These are phyloP conservation scores for Daldinia loculata DNA, from an alignment of 495 filamentous ascomycete species.

Conservation along the genomic window DNA sequence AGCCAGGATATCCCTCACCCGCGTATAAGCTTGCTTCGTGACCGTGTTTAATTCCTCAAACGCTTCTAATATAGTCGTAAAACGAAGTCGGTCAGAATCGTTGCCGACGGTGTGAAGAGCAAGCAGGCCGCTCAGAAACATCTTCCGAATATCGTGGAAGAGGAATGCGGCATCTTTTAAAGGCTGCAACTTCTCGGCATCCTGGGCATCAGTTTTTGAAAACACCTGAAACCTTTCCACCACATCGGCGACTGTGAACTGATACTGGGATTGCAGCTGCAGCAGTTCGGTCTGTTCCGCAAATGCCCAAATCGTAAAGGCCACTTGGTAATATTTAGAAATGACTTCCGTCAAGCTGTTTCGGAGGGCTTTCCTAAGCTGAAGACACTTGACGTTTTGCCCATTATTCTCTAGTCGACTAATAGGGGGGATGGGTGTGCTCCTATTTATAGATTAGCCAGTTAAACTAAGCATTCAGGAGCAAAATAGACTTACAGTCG, in stretches of 20 bases:
- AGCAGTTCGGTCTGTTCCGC: conserved; percentile 72
- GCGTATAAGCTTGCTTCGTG: conserved; percentile 64
- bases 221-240: conserved; percentile 58
- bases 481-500: conserved; percentile 70
- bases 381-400: conserved; percentile 78
- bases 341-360: conserved; percentile 74
- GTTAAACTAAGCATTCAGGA: background rate
- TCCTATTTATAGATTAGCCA: conserved; percentile 65
- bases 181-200: conserved; percentile 78
- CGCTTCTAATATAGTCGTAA: conserved; percentile 79
- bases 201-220: conserved; percentile 69
- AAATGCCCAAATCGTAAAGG: conserved; percentile 71
- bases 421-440: conserved; percentile 84
- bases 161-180: conserved; percentile 82
- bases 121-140: conserved; percentile 85
- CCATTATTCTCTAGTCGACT: conserved; percentile 80
- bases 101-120: conserved; percentile 88
- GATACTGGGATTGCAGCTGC: conserved; percentile 47
- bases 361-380: conserved; percentile 77
- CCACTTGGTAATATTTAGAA: conserved; percentile 72
- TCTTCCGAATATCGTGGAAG: conserved; percentile 79
- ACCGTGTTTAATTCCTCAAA: conserved; percentile 69
- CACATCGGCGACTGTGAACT: conserved; percentile 78
- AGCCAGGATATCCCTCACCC: conserved; percentile 71
- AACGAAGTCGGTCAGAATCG: conserved; percentile 78